These are phyloP conservation scores for Carallia brachiata DNA, from an alignment of 345 rosid species.

Conservation along the genomic window DNA sequence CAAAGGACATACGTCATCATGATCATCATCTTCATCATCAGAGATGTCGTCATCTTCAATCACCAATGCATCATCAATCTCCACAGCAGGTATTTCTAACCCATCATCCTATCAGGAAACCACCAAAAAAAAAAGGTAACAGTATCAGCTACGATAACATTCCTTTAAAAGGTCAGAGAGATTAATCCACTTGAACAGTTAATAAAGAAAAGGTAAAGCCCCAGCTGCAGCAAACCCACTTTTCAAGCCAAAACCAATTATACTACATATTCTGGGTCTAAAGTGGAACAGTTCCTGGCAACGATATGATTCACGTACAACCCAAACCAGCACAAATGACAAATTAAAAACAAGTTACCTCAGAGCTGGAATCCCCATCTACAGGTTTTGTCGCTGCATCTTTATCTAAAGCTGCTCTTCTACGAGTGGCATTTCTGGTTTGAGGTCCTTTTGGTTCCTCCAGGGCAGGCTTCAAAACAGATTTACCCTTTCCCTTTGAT, in stretches of 20 bases:
- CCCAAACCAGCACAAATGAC: neutral
- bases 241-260: no score
- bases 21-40: constrained; percentile 91
- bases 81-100: constrained; percentile 81
- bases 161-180: no score
- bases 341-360: constrained; percentile 41
- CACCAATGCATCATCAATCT: constrained; percentile 90
- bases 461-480: constrained; percentile 77
- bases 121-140: neutral
- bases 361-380: constrained; percentile 81
- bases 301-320: neutral
- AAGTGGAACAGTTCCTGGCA: no score
- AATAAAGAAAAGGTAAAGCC: no score
- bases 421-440: constrained; percentile 89
- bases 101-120: constrained; percentile 74
- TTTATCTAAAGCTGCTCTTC: constrained; percentile 78
- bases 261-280: no score
- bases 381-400: constrained; percentile 67
- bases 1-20: constrained; percentile 76
- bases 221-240: no score
- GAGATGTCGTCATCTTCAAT: constrained; percentile 98
- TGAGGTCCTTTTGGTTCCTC: constrained; percentile 86
- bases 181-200: no score
- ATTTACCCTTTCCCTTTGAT: constrained; percentile 96
- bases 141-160: neutral